Evolutionary conservation across 2,329 filamentous ascomycete genomes (phyloP), one percentile per base, ranked within the genome.

Genomic region (Colletotrichum paranaense): DNA sequence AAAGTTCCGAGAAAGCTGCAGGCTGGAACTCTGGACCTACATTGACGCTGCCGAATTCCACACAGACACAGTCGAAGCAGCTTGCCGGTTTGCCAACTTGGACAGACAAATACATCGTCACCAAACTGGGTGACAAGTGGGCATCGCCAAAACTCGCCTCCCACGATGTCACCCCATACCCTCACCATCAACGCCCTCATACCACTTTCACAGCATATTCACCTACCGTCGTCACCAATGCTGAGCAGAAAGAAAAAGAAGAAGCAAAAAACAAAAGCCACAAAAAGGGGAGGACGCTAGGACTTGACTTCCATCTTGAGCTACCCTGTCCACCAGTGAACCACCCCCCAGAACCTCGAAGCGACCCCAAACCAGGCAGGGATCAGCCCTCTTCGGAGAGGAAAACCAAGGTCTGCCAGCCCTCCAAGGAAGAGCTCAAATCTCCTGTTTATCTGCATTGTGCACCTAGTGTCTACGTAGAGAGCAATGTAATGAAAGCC

Each of bases 301-400:
- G 70, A 55, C n/a, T 49, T 62, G 66, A 70, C 67, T 70, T 49
- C 70, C 67, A 65, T 64, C 59, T 73, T 65, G 46, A 56, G 70
- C 2, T 35, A 42, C 70, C 70, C 60, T 60, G 59, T 63, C 66
- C 19, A 11, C 55, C 14, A 11, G 38, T 16, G 38, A 42, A 42
- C 38, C 38, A 42, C 38, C 38, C 38, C 38, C 30, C 55, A 52
- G 46, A 55, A 24, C 32, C 19, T 70, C 42, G 55, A 60, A 55
- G 70, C 67, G 70, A 55, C 30, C 53, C 59, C 35, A 22, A 56
- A 68, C 24, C 3, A 26, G 67, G 55, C 16, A 64, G 19, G 46
- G 70, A 73, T 70, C 67, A 58, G 30, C 59, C 55, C 9, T 22
- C 38, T 49, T 22, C 42, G 16, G 14, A 35, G 46, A 52, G n/a